Evolutionary conservation across 2,329 filamentous ascomycete species (phyloP).

Genomic region (Pseudogymnoascus sp.): DNA sequence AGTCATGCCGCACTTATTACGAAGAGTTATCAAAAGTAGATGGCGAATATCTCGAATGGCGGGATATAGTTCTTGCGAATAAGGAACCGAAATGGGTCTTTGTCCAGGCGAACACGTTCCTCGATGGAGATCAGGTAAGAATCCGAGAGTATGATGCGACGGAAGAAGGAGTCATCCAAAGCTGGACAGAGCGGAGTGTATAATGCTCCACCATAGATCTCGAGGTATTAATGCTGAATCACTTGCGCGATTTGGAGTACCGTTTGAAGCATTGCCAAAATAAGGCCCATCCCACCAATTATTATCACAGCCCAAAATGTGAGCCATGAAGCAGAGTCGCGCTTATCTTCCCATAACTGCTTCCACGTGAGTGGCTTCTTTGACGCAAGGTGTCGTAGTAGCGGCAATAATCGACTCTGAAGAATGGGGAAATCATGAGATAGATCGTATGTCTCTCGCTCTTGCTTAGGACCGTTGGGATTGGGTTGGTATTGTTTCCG

Average conservation of each 20-base stretch:
- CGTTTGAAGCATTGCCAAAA: slow-evolving; percentile 18
- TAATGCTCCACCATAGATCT: slow-evolving; percentile 10
- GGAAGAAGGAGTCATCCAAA: slow-evolving; percentile 44
- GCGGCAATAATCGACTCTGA: background rate
- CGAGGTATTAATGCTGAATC: slow-evolving; percentile 4
- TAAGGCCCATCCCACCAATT: slow-evolving; percentile 18
- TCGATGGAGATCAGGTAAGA: slow-evolving; percentile 30
- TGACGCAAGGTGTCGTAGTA: background rate
- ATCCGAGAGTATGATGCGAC: slow-evolving; percentile 50
- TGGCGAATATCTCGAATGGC: slow-evolving; percentile 41
- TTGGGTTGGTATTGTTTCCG: background rate
- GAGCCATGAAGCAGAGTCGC: slow-evolving; percentile 21
- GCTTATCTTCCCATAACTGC: slow-evolving; percentile 20
- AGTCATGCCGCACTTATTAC: slow-evolving; percentile 45
- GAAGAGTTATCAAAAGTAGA: slow-evolving; percentile 48
- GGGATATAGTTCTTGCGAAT: slow-evolving; percentile 46
- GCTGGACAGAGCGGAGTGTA: slow-evolving; percentile 33
- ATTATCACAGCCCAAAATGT: slow-evolving; percentile 20
- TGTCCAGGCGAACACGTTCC: slow-evolving; percentile 53
- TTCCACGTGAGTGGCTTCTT: slow-evolving; percentile 6
- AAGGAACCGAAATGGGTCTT: slow-evolving; percentile 52
- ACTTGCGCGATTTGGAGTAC: slow-evolving; percentile 20
- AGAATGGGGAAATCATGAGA: slow-evolving; percentile 1
- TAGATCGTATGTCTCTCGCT: slow-evolving; percentile 9
- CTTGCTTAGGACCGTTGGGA: background rate